Conservation (phyloP, 805 yeast species). For the Kregervanrija pseudodelftensis region DNA sequence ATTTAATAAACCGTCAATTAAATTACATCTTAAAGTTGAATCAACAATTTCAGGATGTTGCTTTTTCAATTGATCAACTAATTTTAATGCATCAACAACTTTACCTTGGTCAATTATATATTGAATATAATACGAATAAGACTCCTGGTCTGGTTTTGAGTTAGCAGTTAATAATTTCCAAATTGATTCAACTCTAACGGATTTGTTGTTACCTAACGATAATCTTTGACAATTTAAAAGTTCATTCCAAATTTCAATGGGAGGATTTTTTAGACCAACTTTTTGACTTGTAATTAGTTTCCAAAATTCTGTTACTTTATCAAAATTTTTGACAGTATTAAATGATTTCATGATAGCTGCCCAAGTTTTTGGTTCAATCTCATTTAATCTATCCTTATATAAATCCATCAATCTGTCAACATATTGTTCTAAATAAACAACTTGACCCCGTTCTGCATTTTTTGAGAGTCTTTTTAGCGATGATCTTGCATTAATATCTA, state of each 20-base stretch:
- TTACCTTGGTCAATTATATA: slow-evolving; percentile 37
- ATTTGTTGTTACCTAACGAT: slow-evolving; percentile 18
- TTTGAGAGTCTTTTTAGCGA: slow-evolving; percentile 2
- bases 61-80: slow-evolving; percentile 28
- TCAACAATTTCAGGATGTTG: slow-evolving; percentile 29
- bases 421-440: slow-evolving; percentile 6
- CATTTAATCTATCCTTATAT: slow-evolving; percentile 3
- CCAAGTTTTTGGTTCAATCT: slow-evolving; percentile 9
- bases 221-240: slow-evolving; percentile 33
- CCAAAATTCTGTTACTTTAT: slow-evolving; percentile 10
- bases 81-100: slow-evolving; percentile 35
- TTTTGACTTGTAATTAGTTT: slow-evolving; percentile 3
- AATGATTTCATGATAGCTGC: slow-evolving; percentile 11
- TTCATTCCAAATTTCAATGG: slow-evolving; percentile 49
- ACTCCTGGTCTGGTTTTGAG: slow-evolving; percentile 38
- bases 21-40: slow-evolving; percentile 35
- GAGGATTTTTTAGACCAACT: slow-evolving; percentile 20
- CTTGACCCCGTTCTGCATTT: slow-evolving; percentile 27
- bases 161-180: slow-evolving; percentile 24
- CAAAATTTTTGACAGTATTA: slow-evolving; percentile 7
- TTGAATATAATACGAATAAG: slow-evolving; percentile 41
- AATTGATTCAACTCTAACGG: slow-evolving; percentile 33
- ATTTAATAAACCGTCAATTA: slow-evolving; percentile 37
- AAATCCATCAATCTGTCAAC: slow-evolving; percentile 3
- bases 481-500: slow-evolving; percentile 23